Percentiles rank a stretch among this genome's conserved stretches.
Evolutionary conservation across 176 grass and related monocot genomes (phyloP).

Genomic region (Oryza meyeriana): DNA sequence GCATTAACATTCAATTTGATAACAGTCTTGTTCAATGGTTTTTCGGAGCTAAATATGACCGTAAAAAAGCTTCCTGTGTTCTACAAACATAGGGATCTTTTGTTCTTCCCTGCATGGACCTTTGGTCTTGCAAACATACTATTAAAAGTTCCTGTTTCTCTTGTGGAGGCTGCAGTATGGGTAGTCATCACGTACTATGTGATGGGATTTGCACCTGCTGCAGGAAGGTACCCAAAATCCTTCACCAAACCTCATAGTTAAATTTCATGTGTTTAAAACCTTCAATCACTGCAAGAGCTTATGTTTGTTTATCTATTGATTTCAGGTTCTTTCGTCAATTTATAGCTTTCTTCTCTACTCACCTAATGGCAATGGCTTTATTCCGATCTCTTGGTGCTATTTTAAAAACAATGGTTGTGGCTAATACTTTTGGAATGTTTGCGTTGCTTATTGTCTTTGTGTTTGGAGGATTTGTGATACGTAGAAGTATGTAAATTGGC

Average conservation of each 20-base stretch:
- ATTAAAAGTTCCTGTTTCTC: constrained; percentile 51
- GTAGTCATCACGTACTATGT: constrained; percentile 51
- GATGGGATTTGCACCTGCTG: constrained; percentile 51
- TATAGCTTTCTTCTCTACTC: constrained; percentile 60
- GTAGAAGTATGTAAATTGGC: constrained; percentile 38
- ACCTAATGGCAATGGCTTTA: constrained; percentile 68
- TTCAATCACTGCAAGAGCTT: neutral
- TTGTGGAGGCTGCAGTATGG: constrained; percentile 48
- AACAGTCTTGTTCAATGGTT: constrained; percentile 50
- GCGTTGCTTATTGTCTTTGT: constrained; percentile 63
- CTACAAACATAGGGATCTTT: constrained; percentile 56
- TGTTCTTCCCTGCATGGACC: constrained; percentile 57
- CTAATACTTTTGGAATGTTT: constrained; percentile 68
- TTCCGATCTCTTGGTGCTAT: constrained; percentile 72
- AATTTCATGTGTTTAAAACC: neutral
- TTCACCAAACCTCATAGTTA: neutral
- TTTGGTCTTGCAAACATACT: constrained; percentile 41
- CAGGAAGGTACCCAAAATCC: constrained; percentile 32
- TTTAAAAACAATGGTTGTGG: constrained; percentile 72
- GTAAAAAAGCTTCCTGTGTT: constrained; percentile 54
- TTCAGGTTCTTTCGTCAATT: constrained; percentile 77
- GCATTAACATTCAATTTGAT: constrained; percentile 37
- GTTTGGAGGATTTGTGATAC: constrained; percentile 86
- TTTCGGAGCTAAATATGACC: constrained; percentile 46
- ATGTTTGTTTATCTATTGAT: neutral